Evolutionary conservation across 805 yeast genomes (phyloP).

Genomic region (Wickerhamomyces sydowiorum): DNA sequence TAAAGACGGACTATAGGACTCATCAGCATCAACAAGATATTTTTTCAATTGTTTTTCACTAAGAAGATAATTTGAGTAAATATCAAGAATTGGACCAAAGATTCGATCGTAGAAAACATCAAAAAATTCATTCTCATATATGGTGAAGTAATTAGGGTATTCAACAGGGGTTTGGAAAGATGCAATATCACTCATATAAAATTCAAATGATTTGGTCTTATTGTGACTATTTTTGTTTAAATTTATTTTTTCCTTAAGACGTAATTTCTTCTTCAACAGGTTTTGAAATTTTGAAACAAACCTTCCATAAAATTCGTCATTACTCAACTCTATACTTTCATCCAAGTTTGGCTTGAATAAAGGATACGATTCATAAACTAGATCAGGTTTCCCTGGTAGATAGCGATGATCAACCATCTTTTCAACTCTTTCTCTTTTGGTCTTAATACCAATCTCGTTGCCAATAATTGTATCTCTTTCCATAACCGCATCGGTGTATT

Average conservation of each 20-base stretch:
- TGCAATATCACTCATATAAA: constrained; percentile 7
- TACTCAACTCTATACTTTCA: constrained; percentile 10
- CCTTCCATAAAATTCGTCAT: constrained; percentile 9
- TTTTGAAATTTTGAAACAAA: constrained; percentile 11
- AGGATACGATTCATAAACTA: constrained; percentile 21
- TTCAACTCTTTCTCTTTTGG: constrained; percentile 5
- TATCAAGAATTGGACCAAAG: constrained; percentile 4
- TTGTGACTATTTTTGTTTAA: not conserved
- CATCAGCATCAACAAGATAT: constrained; percentile 11
- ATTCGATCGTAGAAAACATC: constrained; percentile 9
- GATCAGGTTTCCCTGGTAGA: constrained; percentile 17
- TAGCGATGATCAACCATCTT: constrained; percentile 12
- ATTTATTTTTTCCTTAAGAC: too few species aligned
- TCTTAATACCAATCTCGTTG: constrained; percentile 15
- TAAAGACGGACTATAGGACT: constrained; percentile 9
- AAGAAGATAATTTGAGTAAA: constrained; percentile 6
- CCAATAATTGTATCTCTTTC: constrained; percentile 18
- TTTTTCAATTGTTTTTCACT: constrained; percentile 5
- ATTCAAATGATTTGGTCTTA: not conserved
- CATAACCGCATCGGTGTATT: constrained; percentile 12
- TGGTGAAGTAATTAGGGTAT: constrained; percentile 8
- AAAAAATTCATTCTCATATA: constrained; percentile 10
- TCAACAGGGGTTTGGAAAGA: constrained; percentile 11
- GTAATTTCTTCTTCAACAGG: constrained; percentile 2
- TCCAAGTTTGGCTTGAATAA: constrained; percentile 14